Base-by-base conservation (phyloP, 2,329 filamentous ascomycete genomes). In the Colletotrichum coccodes region DNA sequence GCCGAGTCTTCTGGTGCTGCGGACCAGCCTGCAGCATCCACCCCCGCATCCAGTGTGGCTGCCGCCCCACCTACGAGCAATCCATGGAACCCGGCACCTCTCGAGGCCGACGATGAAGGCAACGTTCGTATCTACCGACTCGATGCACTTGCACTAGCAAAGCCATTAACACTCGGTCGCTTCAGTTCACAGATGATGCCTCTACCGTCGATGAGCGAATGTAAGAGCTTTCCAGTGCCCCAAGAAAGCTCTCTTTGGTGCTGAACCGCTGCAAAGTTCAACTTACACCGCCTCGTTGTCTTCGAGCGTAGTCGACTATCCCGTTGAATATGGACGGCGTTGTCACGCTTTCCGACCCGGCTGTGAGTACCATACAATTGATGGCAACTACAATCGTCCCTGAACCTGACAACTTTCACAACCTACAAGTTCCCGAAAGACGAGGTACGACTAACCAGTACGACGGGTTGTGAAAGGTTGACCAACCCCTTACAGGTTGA, bases 341-440 rank as follows among this genome's bases (percentile, higher is more conserved):
- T n/a, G n/a, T n/a, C 6, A 70, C n/a, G 59, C 46, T 5, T 71
- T 64, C 32, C 50, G 57, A 6, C 42, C 54, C 4, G 63, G 70
- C 8, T 30, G 49, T 52, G 34, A 44, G 53, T 57, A 4, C 26
- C 12, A 14, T 7, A 49, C 6, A 34, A 34, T 7, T 16, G 5
- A 11, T 54, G 14, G 7, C 6, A n/a, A 36, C n/a, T 54, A 8
- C n/a, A 26, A 3, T 52, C 28, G 7, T 40, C 21, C 21, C 11
- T 57, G 26, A 44, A 16, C 14, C 49, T 52, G 23, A 52, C 6
- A 14, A 18, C 6, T 52, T 34, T 9, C 14, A 12, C 18, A 40
- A 32, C 34, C 4, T 71, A 80, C 60, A 75, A 71, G 21, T 79
- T 79, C 23, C 79, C 79, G 23, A 81, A 82, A 32, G 79, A 82